Evolutionary conservation across 2,329 filamentous ascomycete species (phyloP).

Genomic region (Helotiales sp.): DNA sequence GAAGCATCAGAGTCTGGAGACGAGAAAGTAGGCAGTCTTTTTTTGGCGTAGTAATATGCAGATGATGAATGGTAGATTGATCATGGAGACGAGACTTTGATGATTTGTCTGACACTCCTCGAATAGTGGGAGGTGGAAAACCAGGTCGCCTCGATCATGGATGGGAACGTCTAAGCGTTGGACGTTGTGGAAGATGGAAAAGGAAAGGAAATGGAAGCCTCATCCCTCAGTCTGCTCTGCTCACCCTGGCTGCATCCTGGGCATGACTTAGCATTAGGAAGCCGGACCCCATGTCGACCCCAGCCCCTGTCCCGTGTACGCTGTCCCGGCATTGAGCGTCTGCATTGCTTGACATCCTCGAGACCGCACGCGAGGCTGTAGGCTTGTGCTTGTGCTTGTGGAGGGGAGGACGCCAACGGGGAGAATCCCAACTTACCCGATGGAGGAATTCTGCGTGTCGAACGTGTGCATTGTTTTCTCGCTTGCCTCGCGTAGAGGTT

Average conservation of each 20-base stretch:
- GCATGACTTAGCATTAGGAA: constrained; percentile 15
- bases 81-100: not conserved
- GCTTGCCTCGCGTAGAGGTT: not conserved
- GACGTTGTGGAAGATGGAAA: not conserved
- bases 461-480: not conserved
- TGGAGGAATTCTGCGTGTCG: not conserved
- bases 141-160: constrained; percentile 5
- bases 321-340: constrained; percentile 6
- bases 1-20: constrained; percentile 19
- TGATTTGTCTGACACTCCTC: not conserved
- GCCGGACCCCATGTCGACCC: not conserved
- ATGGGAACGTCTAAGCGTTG: constrained; percentile 9
- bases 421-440: not conserved
- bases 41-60: not conserved
- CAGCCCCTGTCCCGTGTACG: not conserved
- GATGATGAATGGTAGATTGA: not conserved
- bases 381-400: not conserved
- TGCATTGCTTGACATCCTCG: constrained; percentile 2
- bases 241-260: not conserved
- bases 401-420: not conserved
- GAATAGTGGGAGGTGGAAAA: not conserved
- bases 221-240: not conserved
- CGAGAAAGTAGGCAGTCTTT: constrained; percentile 8
- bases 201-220: constrained; percentile 3
- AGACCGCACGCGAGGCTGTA: constrained; percentile 8